These are phyloP conservation scores for Colletotrichum musicola DNA, from an alignment of 2,329 filamentous ascomycete genomes.

Conservation along the genomic window DNA sequence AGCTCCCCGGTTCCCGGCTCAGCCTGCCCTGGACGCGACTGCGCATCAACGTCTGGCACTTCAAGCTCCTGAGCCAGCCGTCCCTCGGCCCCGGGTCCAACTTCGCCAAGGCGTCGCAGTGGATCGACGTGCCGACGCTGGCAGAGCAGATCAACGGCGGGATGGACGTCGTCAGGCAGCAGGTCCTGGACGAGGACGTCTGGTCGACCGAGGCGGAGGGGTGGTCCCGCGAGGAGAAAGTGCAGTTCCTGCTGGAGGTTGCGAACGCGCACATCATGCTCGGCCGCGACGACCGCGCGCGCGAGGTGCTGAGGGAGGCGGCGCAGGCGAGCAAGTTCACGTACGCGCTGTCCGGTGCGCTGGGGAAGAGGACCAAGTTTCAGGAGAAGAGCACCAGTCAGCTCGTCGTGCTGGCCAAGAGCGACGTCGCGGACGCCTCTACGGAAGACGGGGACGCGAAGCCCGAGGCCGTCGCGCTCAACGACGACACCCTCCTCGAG, in stretches of 20 bases:
- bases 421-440: slow-evolving; percentile 50
- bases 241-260: slow-evolving; percentile 83
- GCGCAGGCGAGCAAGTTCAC: slow-evolving; percentile 76
- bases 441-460: slow-evolving; percentile 46
- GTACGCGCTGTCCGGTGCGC: slow-evolving; percentile 85
- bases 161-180: slow-evolving; percentile 56
- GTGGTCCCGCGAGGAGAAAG: slow-evolving; percentile 64
- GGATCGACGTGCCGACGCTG: slow-evolving; percentile 70
- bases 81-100: slow-evolving; percentile 65
- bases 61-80: slow-evolving; percentile 70
- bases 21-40: slow-evolving; percentile 73
- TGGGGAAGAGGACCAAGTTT: slow-evolving; percentile 87
- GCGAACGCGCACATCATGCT: slow-evolving; percentile 88
- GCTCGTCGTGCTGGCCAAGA: slow-evolving; percentile 90
- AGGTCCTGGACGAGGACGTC: slow-evolving; percentile 52
- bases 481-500: slow-evolving; percentile 94
- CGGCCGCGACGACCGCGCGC: slow-evolving; percentile 82
- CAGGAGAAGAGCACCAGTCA: slow-evolving; percentile 87
- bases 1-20: slow-evolving; percentile 54
- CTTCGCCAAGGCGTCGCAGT: slow-evolving; percentile 68
- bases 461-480: slow-evolving; percentile 81
- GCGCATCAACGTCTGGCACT: slow-evolving; percentile 78
- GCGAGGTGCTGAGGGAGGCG: slow-evolving; percentile 77
- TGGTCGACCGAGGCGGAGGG: slow-evolving; percentile 50
- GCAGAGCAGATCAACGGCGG: slow-evolving; percentile 61